Base-by-base conservation (phyloP, 2,329 filamentous ascomycete genomes). In the Monosporascus sp. region DNA sequence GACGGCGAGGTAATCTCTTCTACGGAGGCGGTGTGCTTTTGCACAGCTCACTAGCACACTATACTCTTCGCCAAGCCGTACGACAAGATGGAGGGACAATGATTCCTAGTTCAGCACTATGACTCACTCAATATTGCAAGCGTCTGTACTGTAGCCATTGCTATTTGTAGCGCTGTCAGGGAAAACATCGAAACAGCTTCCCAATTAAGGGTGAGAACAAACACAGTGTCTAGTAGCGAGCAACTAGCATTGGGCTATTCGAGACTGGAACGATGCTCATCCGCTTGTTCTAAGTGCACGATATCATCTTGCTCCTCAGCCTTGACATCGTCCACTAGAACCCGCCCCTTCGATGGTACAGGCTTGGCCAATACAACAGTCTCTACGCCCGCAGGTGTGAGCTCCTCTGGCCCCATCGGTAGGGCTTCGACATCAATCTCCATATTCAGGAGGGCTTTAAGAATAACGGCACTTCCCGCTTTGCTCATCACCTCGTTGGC, bases 401-500 rank as follows among this genome's bases (percentile, higher is more conserved):
- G 77, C 56, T 86, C 79, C 60, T 94, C 90, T 2, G 87, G 86
- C 0, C 91, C 92, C 85, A 91, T 94, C 0, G 92, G 92, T 65
- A 97, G 70, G n/a, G 78, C 76, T 39, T 96, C 90, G 4, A 95
- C 72, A 69, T 96, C 89, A 52, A 97, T 88, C 31, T 91, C 83
- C 68, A 85, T 77, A 20, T 87, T 86, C 50, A 97, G 69, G 51
- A 97, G 67, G 57, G 81, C 83, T 71, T 87, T 88, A 53, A 97
- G 72, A 31, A 97, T 85, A 24, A 97, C 91, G 52, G 82, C 83
- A 7, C 88, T 87, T 0, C 93, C 93, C 0, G 87, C 89, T 71
- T 97, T 97, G 65, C 89, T 94, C 87, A 97, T 94, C 9, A 97
- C 91, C 64, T 89, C 83, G 67, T 97, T 97, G 51, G 85, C 82